Evolutionary conservation across 2,329 filamentous ascomycete genomes (phyloP), one percentile per base, ranked within the genome.

Genomic region (Alternaria arborescens): DNA sequence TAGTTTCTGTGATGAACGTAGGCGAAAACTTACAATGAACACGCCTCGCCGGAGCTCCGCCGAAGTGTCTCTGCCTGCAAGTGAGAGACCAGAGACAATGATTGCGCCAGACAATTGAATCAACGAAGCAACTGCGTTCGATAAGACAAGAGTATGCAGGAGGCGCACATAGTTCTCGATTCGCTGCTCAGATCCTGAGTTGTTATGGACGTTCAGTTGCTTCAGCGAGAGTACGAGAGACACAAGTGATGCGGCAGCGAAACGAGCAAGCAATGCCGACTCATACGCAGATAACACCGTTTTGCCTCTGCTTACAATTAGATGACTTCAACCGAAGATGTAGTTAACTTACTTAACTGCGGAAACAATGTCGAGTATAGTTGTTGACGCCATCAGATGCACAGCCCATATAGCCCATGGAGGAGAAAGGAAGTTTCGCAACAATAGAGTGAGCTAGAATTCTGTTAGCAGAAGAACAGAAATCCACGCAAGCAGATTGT

Each of bases 361-460:
- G 38, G 54, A 51, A 56, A 47, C 6, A 30, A 56, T 56, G 16
- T 56, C 46, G 1, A 56, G 54, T 60, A 55, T 54, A 60, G 57
- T 51, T 11, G 30, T 41, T 30, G 51, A 4, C 7, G 44, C 30
- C 3, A 60, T 38, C 5, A 60, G 30, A 32, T 60, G 44, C 44
- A 60, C 28, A 3, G 30, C 51, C 44, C 16, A 60, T 55, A 60
- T 51, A n/a, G 8, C 40, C 57, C 20, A 55, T 40, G 10, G 36
- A 46, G 44, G 57, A 60, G 44, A 60, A 10, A 60, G 20, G 11
- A 60, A 55, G 7, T 46, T 50, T 30, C 55, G 51, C 8, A 60
- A 38, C 22, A 55, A 30, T 40, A 12, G 20, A 32, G 16, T 30
- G 28, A 60, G 57, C 57, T 60, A 6, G 51, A 11, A 28, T 51